A percentile compares a stretch with the other conserved stretches of the same genome.
These are phyloP conservation scores for Alternaria incomplexa DNA, from an alignment of 2,329 filamentous ascomycete genomes.

Conservation along the genomic window DNA sequence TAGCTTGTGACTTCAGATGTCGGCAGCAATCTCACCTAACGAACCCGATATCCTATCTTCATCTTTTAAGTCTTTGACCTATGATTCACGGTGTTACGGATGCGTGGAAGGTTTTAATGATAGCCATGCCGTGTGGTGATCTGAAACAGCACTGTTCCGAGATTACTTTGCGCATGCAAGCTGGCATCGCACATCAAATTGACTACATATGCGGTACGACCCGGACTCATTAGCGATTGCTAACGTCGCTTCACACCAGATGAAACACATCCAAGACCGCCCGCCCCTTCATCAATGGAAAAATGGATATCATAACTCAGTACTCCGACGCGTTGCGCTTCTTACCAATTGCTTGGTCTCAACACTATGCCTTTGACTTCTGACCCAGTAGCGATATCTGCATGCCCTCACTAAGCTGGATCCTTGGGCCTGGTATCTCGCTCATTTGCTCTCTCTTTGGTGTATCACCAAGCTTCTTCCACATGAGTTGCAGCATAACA, in stretches of 20 bases:
- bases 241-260: not conserved
- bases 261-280: not conserved
- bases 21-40: too few species aligned
- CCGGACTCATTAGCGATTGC: not conserved
- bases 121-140: not conserved
- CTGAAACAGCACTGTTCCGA: not conserved
- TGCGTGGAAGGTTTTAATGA: not conserved
- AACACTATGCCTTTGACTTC: not conserved
- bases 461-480: conserved; percentile 33
- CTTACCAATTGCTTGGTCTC: not conserved
- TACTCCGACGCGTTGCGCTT: not conserved
- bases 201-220: not conserved
- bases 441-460: conserved; percentile 22
- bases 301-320: not conserved
- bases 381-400: conserved; percentile 32
- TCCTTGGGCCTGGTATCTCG: conserved; percentile 24
- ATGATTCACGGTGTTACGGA: not conserved
- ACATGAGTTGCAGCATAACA: conserved; percentile 36
- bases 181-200: not conserved
- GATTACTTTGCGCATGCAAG: not conserved
- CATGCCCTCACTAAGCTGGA: conserved; percentile 21
- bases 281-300: not conserved
- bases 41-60: too few species aligned
- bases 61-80: not conserved
- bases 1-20: too few species aligned